Evolutionary conservation across 1,284 basidiomycete genomes (phyloP).

Genomic region (Caloboletus inedulis): DNA sequence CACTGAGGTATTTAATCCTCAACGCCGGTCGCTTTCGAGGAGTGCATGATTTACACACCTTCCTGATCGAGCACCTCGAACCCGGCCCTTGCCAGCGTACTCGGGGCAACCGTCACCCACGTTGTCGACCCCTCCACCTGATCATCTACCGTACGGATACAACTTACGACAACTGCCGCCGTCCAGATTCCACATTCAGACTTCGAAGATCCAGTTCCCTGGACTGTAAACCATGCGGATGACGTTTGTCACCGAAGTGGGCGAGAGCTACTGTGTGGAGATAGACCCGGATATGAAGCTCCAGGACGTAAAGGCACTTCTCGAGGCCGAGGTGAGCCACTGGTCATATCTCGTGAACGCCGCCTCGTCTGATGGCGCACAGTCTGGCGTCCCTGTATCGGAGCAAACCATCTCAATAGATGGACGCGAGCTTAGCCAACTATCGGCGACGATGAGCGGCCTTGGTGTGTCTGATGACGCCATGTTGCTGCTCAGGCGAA

Average conservation of each 20-base stretch:
- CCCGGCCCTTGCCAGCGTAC: not conserved
- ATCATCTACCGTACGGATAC: conserved; percentile 13
- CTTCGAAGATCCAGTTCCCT: not conserved
- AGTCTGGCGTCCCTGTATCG: conserved; percentile 66
- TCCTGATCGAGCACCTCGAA: conserved; percentile 27
- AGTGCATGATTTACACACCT: conserved; percentile 15
- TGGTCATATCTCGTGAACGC: not conserved
- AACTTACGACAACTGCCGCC: not conserved
- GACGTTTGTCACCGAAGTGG: conserved; percentile 79
- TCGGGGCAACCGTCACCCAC: not conserved
- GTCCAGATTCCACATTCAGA: not conserved
- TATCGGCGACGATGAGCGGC: conserved; percentile 62
- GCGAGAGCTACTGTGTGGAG: conserved; percentile 73
- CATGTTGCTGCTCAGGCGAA: conserved; percentile 66
- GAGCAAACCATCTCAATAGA: conserved; percentile 73
- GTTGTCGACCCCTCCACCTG: not conserved
- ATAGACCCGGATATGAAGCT: conserved; percentile 86
- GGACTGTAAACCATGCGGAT: conserved; percentile 59
- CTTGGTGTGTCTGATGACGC: conserved; percentile 62
- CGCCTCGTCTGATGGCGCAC: not conserved
- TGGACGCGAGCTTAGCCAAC: conserved; percentile 59
- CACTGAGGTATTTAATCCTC: conserved; percentile 13
- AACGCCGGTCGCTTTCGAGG: not conserved
- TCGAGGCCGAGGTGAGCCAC: conserved; percentile 80
- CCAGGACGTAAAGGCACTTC: conserved; percentile 83